A percentile compares a stretch with the other conserved stretches of the same genome.
phyloP scores from a whole-genome alignment of 2,329 filamentous ascomycete species.

The Huntiella decipiens region DNA sequence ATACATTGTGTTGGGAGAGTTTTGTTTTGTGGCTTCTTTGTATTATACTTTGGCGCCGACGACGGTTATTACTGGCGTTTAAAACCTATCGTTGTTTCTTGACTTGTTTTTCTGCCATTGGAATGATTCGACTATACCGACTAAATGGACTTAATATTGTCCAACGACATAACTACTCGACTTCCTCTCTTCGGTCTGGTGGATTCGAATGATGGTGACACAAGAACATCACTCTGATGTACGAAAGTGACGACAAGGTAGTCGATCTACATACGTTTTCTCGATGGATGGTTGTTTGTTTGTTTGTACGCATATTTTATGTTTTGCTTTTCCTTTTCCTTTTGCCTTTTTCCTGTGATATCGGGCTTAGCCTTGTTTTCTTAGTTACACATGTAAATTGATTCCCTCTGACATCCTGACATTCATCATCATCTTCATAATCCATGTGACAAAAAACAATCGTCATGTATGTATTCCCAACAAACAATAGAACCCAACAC shows the following conservation, averaged over 20 bases:
- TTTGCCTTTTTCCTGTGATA: neutral
- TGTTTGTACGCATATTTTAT: slow-evolving; percentile 1
- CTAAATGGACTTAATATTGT: no score
- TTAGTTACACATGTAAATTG: neutral
- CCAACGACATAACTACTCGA: no score
- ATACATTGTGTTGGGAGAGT: neutral
- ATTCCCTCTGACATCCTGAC: neutral
- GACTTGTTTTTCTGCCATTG: no score
- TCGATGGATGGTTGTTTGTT: neutral
- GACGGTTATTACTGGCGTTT: neutral
- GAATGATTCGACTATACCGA: no score
- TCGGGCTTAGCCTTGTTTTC: neutral
- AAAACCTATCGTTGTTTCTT: no score
- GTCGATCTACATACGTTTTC: no score
- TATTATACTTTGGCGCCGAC: neutral
- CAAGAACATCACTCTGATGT: no score
- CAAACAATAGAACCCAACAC: slow-evolving; percentile 3
- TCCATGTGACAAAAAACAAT: neutral
- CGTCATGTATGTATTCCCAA: neutral
- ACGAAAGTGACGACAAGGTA: no score
- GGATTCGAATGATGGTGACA: no score
- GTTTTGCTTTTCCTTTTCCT: neutral
- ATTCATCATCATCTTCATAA: neutral
- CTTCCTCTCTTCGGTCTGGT: no score
- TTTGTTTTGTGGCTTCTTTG: neutral